phyloP scores from a whole-genome alignment of 306 rosid genomes.

The Cicer chorassanicum region DNA sequence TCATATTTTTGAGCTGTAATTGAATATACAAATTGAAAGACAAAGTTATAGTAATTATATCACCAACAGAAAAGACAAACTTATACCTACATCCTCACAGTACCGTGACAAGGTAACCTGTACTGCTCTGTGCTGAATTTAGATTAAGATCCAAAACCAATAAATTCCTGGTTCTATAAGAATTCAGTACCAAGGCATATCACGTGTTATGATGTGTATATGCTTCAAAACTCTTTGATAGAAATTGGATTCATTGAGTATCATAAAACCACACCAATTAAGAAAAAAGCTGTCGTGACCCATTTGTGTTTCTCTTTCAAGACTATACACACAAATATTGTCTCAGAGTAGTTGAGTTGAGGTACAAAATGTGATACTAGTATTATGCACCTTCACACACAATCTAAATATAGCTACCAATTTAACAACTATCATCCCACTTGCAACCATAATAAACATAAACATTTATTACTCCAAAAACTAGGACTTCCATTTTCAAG shows the following conservation, averaged over 20 bases:
- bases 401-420: not conserved
- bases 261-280: slow-evolving; percentile 8
- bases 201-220: not conserved
- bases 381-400: slow-evolving; percentile 1
- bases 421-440: not conserved
- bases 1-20: too few species aligned
- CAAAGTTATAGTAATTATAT: too few species aligned
- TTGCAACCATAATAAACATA: not conserved
- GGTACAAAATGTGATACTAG: not conserved
- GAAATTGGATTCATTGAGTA: not conserved
- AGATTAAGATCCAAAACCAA: slow-evolving; percentile 6
- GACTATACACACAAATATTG: not conserved
- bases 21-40: too few species aligned
- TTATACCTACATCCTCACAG: not conserved
- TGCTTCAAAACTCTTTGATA: not conserved
- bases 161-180: not conserved
- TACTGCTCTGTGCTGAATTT: not conserved
- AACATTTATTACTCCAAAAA: not conserved
- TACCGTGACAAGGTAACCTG: slow-evolving; percentile 8
- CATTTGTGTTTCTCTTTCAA: not conserved
- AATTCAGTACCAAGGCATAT: not conserved
- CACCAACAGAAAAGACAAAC: too few species aligned
- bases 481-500: not conserved
- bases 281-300: not conserved
- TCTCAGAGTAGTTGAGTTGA: not conserved